These are phyloP conservation scores for Meyerozyma sp. DNA, from an alignment of 1,139 yeast genomes.

Conservation along the genomic window DNA sequence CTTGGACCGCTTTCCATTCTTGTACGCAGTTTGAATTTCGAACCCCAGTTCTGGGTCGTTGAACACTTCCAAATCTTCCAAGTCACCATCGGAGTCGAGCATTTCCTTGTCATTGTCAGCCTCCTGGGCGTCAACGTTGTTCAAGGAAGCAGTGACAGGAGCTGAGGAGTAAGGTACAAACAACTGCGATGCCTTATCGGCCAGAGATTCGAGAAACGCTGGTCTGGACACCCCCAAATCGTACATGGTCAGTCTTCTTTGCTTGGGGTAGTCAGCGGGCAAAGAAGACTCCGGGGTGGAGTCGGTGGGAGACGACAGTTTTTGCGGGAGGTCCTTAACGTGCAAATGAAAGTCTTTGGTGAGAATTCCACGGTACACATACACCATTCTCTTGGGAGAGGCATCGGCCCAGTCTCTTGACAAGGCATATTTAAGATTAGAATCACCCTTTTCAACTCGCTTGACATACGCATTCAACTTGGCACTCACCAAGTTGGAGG, in stretches of 20 bases:
- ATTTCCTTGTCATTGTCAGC: slow-evolving; percentile 12
- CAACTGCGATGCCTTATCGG: slow-evolving; percentile 46
- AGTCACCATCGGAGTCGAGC: slow-evolving; percentile 28
- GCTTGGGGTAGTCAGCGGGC: slow-evolving; percentile 22
- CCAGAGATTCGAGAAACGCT: slow-evolving; percentile 43
- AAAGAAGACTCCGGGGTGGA: background rate
- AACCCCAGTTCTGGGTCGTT: slow-evolving; percentile 27
- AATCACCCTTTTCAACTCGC: slow-evolving; percentile 76
- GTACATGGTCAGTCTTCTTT: slow-evolving; percentile 45
- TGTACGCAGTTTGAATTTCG: slow-evolving; percentile 24
- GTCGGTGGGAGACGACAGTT: slow-evolving; percentile 9
- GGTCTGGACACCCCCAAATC: slow-evolving; percentile 42
- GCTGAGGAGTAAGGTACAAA: slow-evolving; percentile 70
- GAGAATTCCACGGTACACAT: slow-evolving; percentile 72
- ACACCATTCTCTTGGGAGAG: slow-evolving; percentile 82
- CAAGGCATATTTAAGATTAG: slow-evolving; percentile 62
- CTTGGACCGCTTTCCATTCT: slow-evolving; percentile 54
- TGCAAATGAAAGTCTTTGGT: slow-evolving; percentile 68
- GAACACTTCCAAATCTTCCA: slow-evolving; percentile 44
- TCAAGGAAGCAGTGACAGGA: slow-evolving; percentile 68
- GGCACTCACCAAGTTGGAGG: slow-evolving; percentile 78
- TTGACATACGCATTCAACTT: slow-evolving; percentile 80
- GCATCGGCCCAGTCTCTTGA: slow-evolving; percentile 89
- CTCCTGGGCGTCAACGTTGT: slow-evolving; percentile 14
- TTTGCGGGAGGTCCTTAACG: slow-evolving; percentile 49